Evolutionary conservation across 805 yeast species (phyloP).

Genomic region (Candida arabinofermentans): DNA sequence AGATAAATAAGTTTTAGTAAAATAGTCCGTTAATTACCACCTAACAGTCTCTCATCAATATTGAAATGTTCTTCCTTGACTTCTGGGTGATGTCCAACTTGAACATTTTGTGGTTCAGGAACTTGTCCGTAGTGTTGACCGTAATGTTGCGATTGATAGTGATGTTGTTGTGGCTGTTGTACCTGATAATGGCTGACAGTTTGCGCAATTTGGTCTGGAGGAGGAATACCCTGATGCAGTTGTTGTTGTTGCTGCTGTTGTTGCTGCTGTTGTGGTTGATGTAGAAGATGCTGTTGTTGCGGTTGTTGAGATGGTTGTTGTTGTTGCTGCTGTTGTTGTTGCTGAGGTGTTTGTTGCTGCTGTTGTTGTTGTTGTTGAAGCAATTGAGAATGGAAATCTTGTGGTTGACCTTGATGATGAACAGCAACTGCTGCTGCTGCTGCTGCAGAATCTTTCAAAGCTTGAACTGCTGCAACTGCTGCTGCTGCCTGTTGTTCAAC

Average conservation of each 20-base stretch:
- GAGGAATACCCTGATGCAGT: slow-evolving; percentile 7
- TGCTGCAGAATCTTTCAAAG: slow-evolving; percentile 19
- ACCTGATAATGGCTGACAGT: slow-evolving; percentile 2
- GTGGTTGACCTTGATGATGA: slow-evolving; percentile 12
- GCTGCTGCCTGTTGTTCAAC: slow-evolving; percentile 24
- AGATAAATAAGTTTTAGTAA: too few relatives aligned
- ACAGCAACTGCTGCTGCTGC: slow-evolving; percentile 25
- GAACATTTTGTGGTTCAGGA: slow-evolving; percentile 3
- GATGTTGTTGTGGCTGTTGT: slow-evolving; percentile 9
- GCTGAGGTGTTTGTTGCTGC: slow-evolving; percentile 9
- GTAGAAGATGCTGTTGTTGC: slow-evolving; percentile 5
- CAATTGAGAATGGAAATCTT: slow-evolving; percentile 5
- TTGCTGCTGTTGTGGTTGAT: slow-evolving; percentile 4
- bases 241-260: slow-evolving; percentile 12
- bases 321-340: slow-evolving; percentile 8
- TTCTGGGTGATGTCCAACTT: slow-evolving; percentile 3
- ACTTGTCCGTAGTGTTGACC: slow-evolving; percentile 6
- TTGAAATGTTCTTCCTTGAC: slow-evolving; percentile 25
- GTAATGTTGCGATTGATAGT: slow-evolving; percentile 10
- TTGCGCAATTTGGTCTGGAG: slow-evolving; percentile 4
- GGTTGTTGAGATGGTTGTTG: slow-evolving; percentile 1
- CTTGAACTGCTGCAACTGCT: slow-evolving; percentile 26
- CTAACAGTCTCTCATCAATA: slow-evolving; percentile 26
- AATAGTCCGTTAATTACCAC: slow-evolving; percentile 10
- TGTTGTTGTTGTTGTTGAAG: slow-evolving; percentile 5